Conservation (phyloP, 768 basidiomycete genomes). For the Calocybe gangraenosa region DNA sequence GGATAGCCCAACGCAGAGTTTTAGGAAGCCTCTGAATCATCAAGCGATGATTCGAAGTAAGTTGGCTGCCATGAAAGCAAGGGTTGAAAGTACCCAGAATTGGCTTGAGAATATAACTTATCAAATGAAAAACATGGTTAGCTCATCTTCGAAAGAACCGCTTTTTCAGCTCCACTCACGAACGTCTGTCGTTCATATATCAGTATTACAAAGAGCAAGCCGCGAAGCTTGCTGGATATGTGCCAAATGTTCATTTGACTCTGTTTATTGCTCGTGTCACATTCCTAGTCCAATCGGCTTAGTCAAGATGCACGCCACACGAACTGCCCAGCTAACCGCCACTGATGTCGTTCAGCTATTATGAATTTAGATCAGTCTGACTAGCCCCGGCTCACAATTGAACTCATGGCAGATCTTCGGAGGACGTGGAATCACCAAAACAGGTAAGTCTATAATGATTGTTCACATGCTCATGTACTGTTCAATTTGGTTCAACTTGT, state of each 20-base stretch:
- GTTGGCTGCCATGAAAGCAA: conserved; percentile 74
- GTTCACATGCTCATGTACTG: too few species aligned
- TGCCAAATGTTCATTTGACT: conserved; percentile 10
- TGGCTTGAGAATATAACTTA: conserved; percentile 85
- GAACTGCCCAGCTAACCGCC: conserved; percentile 60
- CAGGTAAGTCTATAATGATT: conserved; percentile 43
- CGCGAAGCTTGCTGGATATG: conserved; percentile 69
- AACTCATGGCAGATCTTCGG: conserved; percentile 62
- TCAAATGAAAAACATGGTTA: conserved; percentile 84
- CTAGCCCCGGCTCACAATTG: conserved; percentile 2
- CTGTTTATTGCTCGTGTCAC: not conserved
- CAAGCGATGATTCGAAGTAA: conserved; percentile 88
- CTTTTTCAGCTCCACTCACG: conserved; percentile 2
- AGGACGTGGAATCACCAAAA: conserved; percentile 82
- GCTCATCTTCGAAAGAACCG: not conserved
- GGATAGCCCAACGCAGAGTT: conserved; percentile 83
- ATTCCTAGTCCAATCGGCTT: conserved; percentile 56
- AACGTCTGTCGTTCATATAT: not conserved
- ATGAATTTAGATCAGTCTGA: not conserved
- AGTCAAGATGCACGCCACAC: conserved; percentile 66
- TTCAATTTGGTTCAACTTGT: too few species aligned
- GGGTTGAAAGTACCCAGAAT: conserved; percentile 63
- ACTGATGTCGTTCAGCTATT: conserved; percentile 63
- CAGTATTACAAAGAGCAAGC: conserved; percentile 75
- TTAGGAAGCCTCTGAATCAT: conserved; percentile 81